Conservation (phyloP, 1,284 basidiomycete species). For the Takashimella tepidaria region DNA sequence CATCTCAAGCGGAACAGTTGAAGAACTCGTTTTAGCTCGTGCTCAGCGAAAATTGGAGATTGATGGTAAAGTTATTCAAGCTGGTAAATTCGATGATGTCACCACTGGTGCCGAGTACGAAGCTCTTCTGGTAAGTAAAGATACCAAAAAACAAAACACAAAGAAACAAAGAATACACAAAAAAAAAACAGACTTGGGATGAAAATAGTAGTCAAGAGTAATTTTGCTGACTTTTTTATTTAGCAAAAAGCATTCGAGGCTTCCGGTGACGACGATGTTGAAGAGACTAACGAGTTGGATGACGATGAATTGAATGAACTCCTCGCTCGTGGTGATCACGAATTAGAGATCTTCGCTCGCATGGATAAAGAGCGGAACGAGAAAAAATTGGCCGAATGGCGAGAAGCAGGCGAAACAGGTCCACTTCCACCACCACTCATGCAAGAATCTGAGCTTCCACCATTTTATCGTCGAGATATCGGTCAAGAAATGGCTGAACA, state of each 20-base stretch:
- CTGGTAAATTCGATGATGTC: slow-evolving; percentile 98
- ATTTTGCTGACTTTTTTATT: slow-evolving; percentile 80
- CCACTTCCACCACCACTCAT: slow-evolving; percentile 76
- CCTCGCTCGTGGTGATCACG: slow-evolving; percentile 79
- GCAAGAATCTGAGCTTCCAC: slow-evolving; percentile 82
- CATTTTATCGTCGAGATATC: slow-evolving; percentile 72
- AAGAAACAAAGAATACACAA: no score
- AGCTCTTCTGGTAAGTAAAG: slow-evolving; percentile 75
- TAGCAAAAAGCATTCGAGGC: slow-evolving; percentile 54
- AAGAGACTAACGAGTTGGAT: slow-evolving; percentile 90
- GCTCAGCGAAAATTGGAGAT: slow-evolving; percentile 97
- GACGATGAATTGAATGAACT: slow-evolving; percentile 97
- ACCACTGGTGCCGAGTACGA: slow-evolving; percentile 98
- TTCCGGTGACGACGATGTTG: slow-evolving; percentile 77
- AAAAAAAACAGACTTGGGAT: no score
- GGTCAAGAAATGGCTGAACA: slow-evolving; percentile 48
- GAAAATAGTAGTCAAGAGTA: no score
- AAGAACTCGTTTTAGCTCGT: slow-evolving; percentile 93
- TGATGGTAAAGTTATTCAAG: slow-evolving; percentile 99
- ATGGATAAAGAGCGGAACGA: slow-evolving; percentile 81
- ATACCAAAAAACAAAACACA: no score
- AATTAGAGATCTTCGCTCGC: slow-evolving; percentile 69
- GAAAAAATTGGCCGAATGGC: slow-evolving; percentile 66
- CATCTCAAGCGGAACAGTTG: slow-evolving; percentile 96
- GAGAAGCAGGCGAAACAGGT: slow-evolving; percentile 67